phyloP scores from a whole-genome alignment of 306 rosid species.

The Quercus mongolica region DNA sequence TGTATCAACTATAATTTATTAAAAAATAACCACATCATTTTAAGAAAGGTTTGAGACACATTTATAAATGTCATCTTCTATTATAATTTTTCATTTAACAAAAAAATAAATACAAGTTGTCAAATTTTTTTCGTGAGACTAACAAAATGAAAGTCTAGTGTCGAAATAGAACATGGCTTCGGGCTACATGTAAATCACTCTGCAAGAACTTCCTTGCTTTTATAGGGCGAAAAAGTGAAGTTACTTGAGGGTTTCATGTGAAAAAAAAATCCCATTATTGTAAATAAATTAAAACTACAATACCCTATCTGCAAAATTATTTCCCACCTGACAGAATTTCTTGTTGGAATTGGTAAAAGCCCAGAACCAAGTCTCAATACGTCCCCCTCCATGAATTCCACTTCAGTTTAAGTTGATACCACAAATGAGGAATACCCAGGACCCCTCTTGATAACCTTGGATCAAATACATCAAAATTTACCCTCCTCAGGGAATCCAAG shows the following conservation, averaged over 20 bases:
- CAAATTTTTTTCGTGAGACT: too few relatives aligned
- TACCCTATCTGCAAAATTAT: neutral
- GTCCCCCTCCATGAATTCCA: constrained; percentile 81
- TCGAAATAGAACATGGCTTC: too few relatives aligned
- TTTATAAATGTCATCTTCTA: too few relatives aligned
- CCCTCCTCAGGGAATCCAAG: constrained; percentile 56
- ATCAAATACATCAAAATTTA: constrained; percentile 82
- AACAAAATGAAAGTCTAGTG: too few relatives aligned
- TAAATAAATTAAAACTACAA: neutral
- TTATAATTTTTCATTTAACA: too few relatives aligned
- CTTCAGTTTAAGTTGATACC: constrained; percentile 79
- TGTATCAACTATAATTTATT: too few relatives aligned
- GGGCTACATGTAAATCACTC: too few relatives aligned
- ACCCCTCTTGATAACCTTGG: constrained; percentile 64
- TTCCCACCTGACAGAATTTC: neutral
- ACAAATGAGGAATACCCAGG: constrained; percentile 64
- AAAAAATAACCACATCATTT: too few relatives aligned
- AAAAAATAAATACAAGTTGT: too few relatives aligned
- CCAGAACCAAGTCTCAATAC: constrained; percentile 33
- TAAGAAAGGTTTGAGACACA: too few relatives aligned
- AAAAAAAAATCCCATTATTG: neutral
- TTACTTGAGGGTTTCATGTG: neutral
- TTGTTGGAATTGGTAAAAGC: neutral
- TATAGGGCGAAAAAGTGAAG: too few relatives aligned
- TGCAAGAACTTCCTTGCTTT: too few relatives aligned